phyloP scores from a whole-genome alignment of 768 basidiomycete species.

The Lactarius psammicola region DNA sequence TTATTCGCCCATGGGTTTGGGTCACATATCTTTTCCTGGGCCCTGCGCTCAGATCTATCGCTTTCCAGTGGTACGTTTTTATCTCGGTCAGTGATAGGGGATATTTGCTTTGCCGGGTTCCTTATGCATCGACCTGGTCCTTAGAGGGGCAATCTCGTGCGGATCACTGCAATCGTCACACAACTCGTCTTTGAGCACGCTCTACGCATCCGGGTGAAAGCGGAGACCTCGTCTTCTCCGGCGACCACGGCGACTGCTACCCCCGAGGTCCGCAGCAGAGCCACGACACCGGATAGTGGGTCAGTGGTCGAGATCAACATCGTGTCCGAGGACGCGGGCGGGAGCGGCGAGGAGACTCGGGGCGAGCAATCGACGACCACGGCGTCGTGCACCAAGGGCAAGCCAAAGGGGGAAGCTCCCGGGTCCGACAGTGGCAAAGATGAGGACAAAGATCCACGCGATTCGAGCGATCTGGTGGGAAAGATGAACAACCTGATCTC shows the following conservation, averaged over 20 bases:
- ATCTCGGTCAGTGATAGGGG: conserved; percentile 30
- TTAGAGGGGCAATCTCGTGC: conserved; percentile 41
- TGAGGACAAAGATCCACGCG: neutral
- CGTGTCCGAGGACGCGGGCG: conserved; percentile 8
- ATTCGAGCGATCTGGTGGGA: conserved; percentile 55
- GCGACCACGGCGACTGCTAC: conserved; percentile 24
- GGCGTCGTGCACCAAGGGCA: conserved; percentile 27
- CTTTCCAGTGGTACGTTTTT: conserved; percentile 55
- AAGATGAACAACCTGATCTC: conserved; percentile 77
- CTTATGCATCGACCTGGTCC: neutral
- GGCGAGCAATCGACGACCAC: conserved; percentile 9
- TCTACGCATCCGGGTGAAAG: conserved; percentile 51
- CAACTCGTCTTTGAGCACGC: conserved; percentile 57
- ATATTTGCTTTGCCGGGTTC: too few relatives aligned
- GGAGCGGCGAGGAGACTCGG: conserved; percentile 20
- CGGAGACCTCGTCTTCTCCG: conserved; percentile 35
- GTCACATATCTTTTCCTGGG: conserved; percentile 51
- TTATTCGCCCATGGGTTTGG: conserved; percentile 69
- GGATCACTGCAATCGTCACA: conserved; percentile 47
- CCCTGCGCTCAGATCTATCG: conserved; percentile 43
- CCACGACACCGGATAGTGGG: conserved; percentile 29
- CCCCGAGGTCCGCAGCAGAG: conserved; percentile 30
- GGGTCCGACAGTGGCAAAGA: conserved; percentile 5
- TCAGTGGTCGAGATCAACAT: conserved; percentile 28
- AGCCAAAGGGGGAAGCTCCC: conserved; percentile 16